A percentile compares a stretch with the other conserved stretches of the same genome.
Conservation (phyloP, 2,329 filamentous ascomycete genomes). For the Alternaria conjuncta region DNA sequence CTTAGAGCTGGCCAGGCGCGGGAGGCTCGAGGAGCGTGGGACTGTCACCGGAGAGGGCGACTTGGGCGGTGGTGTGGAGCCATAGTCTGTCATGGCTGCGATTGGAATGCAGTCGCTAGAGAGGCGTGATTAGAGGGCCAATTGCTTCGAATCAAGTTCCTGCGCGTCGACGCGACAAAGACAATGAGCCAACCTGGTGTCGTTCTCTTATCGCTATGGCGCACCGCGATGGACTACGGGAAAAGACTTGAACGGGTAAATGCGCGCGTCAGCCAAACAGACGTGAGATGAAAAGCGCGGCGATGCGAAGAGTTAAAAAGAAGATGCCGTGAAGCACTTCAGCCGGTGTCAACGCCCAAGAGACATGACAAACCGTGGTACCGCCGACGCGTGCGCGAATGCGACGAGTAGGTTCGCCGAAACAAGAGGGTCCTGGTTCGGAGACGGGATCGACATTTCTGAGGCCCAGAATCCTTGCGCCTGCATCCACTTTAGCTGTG, state of each 20-base stretch:
- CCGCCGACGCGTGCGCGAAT: slow-evolving; percentile 19
- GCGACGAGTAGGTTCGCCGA: slow-evolving; percentile 26
- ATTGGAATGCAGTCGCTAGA: background rate
- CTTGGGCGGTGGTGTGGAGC: slow-evolving; percentile 21
- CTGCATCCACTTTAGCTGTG: slow-evolving; percentile 12
- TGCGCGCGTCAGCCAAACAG: background rate
- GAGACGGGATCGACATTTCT: slow-evolving; percentile 26
- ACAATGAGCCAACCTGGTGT: background rate
- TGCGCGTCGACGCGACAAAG: slow-evolving; percentile 5
- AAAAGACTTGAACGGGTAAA: background rate
- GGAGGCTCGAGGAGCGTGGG: slow-evolving; percentile 32
- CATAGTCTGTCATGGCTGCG: slow-evolving; percentile 25
- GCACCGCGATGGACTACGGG: background rate
- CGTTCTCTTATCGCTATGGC: slow-evolving; percentile 3
- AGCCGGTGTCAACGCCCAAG: slow-evolving; percentile 3
- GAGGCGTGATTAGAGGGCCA: slow-evolving; percentile 1
- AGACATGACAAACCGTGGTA: slow-evolving; percentile 15
- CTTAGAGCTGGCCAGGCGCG: slow-evolving; percentile 45
- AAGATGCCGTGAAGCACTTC: slow-evolving; percentile 7
- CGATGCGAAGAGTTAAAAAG: background rate
- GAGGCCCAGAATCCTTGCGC: slow-evolving; percentile 8
- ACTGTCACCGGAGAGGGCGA: slow-evolving; percentile 23
- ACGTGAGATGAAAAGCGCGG: background rate
- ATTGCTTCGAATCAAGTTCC: background rate
- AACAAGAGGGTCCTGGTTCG: slow-evolving; percentile 20